Evolutionary conservation across 768 basidiomycete species (phyloP).

Genomic region (Multifurca ochricompacta): DNA sequence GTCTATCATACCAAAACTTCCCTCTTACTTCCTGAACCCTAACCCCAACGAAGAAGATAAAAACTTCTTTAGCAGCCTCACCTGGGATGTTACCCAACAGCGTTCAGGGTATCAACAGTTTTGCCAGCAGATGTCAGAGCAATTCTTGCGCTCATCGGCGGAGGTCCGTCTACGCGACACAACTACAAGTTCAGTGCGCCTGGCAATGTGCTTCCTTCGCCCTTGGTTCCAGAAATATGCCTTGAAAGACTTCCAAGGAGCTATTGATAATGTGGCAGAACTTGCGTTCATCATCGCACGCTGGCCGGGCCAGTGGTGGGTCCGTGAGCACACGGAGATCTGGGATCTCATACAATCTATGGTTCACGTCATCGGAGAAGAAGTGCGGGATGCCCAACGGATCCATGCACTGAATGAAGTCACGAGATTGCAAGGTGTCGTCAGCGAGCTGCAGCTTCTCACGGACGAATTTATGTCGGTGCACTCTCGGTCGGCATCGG

Average conservation of each 20-base stretch:
- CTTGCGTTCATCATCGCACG: constrained; percentile 30
- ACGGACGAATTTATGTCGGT: constrained; percentile 32
- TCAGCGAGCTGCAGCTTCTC: constrained; percentile 42
- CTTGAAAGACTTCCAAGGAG: constrained; percentile 31
- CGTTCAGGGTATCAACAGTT: constrained; percentile 62
- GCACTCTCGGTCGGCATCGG: constrained; percentile 22
- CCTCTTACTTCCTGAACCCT: constrained; percentile 55
- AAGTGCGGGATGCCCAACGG: constrained; percentile 45
- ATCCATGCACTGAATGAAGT: constrained; percentile 40
- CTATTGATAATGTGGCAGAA: constrained; percentile 32
- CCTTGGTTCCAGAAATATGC: constrained; percentile 59
- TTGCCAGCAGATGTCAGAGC: constrained; percentile 59
- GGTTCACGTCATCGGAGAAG: constrained; percentile 55
- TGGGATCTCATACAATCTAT: constrained; percentile 51
- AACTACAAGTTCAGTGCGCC: constrained; percentile 57
- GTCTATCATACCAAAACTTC: constrained; percentile 55
- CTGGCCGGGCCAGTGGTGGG: constrained; percentile 68
- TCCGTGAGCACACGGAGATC: constrained; percentile 55
- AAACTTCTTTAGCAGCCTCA: constrained; percentile 31
- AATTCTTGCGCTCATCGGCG: constrained; percentile 46
- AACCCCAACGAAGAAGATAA: constrained; percentile 29
- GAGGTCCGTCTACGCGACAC: constrained; percentile 58
- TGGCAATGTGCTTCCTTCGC: constrained; percentile 59
- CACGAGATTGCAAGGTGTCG: constrained; percentile 39
- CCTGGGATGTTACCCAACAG: constrained; percentile 51